Conservation (phyloP, 1,139 yeast genomes). For the Torulaspora pretoriensis region DNA sequence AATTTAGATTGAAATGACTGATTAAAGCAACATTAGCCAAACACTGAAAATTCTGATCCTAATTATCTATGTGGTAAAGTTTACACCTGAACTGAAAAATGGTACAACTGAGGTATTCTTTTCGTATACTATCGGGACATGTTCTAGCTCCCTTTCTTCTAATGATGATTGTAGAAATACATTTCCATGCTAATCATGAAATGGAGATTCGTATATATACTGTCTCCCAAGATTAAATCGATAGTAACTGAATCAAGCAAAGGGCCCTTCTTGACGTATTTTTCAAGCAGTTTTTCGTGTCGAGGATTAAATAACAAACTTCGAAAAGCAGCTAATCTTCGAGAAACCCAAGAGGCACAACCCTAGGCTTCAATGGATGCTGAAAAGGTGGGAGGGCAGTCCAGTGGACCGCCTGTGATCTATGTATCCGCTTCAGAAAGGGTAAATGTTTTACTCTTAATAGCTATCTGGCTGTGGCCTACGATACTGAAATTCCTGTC, state of each 20-base stretch:
- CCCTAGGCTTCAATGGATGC: constrained; percentile 4
- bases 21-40: constrained; percentile 34
- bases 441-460: constrained; percentile 41
- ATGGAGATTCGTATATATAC: constrained; percentile 1
- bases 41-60: constrained; percentile 38
- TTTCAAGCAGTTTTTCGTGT: constrained; percentile 1
- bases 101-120: not conserved
- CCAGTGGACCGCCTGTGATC: constrained; percentile 1
- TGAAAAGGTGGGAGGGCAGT: constrained; percentile 2
- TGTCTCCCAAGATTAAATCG: constrained; percentile 8
- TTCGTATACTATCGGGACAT: constrained; percentile 1
- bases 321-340: not conserved
- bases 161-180: constrained; percentile 23
- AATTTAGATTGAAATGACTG: constrained; percentile 31
- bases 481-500: constrained; percentile 40
- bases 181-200: constrained; percentile 37
- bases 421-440: constrained; percentile 35
- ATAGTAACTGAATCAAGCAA: constrained; percentile 3
- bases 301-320: not conserved
- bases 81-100: not conserved
- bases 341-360: not conserved
- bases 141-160: constrained; percentile 2
- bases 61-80: constrained; percentile 4
- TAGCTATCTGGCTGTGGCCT: constrained; percentile 52
- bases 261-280: constrained; percentile 5